phyloP scores from a whole-genome alignment of 169 alveolate genomes.

The Miamiensis avidus region DNA sequence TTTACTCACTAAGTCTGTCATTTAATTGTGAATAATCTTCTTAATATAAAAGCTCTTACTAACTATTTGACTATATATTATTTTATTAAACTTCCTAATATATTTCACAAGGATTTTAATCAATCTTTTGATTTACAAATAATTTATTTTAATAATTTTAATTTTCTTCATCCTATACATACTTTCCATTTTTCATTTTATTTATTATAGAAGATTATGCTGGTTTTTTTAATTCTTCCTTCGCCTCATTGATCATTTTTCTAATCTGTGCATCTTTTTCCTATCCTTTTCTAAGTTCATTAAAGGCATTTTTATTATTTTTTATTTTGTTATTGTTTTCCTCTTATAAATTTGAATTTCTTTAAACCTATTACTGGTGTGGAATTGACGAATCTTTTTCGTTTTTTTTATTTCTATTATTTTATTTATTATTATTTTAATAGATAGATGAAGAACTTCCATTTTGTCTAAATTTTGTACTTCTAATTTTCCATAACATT shows the following conservation, averaged over 20 bases:
- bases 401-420: background rate
- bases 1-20: no score
- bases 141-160: no score
- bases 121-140: background rate
- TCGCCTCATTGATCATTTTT: background rate
- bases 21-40: no score
- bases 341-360: background rate
- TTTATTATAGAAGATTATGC: background rate
- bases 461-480: no score
- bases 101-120: no score
- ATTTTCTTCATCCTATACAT: background rate
- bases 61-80: no score
- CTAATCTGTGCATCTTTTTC: background rate
- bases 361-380: background rate
- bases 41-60: no score
- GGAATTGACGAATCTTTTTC: background rate
- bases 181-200: background rate
- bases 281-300: background rate
- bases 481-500: no score
- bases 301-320: background rate
- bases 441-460: no score
- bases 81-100: background rate
- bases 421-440: no score
- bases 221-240: background rate
- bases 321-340: no score